Base-by-base conservation (phyloP, 306 rosid genomes). In the Prunus campanulata region DNA sequence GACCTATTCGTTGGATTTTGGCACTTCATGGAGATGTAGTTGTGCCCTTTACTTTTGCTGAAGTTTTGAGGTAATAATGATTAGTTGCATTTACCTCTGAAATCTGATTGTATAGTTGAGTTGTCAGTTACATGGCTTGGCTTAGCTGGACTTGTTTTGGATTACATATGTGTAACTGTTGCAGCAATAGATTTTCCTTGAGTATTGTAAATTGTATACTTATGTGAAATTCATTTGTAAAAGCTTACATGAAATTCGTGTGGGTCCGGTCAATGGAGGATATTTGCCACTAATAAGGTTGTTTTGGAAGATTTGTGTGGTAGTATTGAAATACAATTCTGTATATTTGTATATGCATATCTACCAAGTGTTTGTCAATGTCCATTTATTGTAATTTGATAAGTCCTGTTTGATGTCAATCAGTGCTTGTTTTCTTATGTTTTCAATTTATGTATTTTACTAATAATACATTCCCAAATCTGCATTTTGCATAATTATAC, bases 1-100 rank as follows among this genome's bases (percentile, higher is more conserved):
- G 96, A 85, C 98, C 97, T 68, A 84, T 95, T 79, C 92, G 97
- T 46, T 95, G 98, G 98, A 89, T 95, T 85, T 82, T 95, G 86
- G 97, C 98, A 18, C 82, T 92, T 64, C 93, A 92, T 44, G 96
- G 98, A 73, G 92, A 89, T 80, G 82, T 82, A 64, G 88, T 89
- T 19, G 92, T 92, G 74, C 98, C 98, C n/a, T 89, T 95, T 82
- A 52, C 79, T 20, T 95, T 73, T 89, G 93, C 97, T 89, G 92
- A 96, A 68, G 85, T 92, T 77, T 67, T 59, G 48, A 95, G 98
- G 98, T 94, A 82, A 74, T 76, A 56, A n/a, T 32, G 29, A 9
- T 71, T 18, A 1, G 25, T 27, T 25, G 25, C 75, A 54, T 71
- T 44, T 78, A 48, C 63, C 32, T 56, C 66, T 32, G 25, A 46